These are phyloP conservation scores for Aspergillus flavus DNA, from an alignment of 2,329 filamentous ascomycete genomes.

Conservation along the genomic window DNA sequence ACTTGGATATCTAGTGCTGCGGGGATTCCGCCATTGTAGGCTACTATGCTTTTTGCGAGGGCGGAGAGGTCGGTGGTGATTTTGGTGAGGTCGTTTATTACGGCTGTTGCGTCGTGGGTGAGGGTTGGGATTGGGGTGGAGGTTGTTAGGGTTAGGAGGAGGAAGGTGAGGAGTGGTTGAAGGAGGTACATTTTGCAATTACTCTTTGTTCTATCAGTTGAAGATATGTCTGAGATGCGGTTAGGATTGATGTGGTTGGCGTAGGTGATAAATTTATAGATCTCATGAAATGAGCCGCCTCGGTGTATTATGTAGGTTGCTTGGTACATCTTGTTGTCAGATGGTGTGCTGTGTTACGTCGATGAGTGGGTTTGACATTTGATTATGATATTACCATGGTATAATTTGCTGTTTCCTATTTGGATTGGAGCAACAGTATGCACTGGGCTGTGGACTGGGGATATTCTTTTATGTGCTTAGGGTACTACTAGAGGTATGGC, in stretches of 20 bases:
- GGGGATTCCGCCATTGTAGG: conserved; percentile 9
- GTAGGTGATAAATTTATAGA: background rate
- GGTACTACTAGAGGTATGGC: no score
- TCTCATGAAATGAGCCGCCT: background rate
- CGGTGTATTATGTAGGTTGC: background rate
- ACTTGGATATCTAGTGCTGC: conserved; percentile 3
- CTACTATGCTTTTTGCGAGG: conserved; percentile 6
- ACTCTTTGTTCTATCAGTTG: background rate
- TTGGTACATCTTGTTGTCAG: background rate
- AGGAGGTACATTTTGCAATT: conserved; percentile 5
- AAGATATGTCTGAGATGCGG: no score
- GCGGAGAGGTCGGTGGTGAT: conserved; percentile 7
- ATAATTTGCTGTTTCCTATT: no score
- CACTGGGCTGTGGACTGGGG: no score
- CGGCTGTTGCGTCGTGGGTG: conserved; percentile 7
- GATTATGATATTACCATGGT: background rate
- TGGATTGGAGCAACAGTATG: rapidly evolving
- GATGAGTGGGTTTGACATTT: background rate
- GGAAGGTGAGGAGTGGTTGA: background rate
- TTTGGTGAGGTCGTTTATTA: conserved; percentile 13
- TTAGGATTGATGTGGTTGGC: no score
- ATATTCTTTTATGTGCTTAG: no score
- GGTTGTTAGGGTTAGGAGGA: conserved; percentile 6
- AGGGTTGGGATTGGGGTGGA: background rate
- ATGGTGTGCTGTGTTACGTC: background rate